phyloP scores from a whole-genome alignment of 768 basidiomycete genomes.

The Podaxis pistillaris region DNA sequence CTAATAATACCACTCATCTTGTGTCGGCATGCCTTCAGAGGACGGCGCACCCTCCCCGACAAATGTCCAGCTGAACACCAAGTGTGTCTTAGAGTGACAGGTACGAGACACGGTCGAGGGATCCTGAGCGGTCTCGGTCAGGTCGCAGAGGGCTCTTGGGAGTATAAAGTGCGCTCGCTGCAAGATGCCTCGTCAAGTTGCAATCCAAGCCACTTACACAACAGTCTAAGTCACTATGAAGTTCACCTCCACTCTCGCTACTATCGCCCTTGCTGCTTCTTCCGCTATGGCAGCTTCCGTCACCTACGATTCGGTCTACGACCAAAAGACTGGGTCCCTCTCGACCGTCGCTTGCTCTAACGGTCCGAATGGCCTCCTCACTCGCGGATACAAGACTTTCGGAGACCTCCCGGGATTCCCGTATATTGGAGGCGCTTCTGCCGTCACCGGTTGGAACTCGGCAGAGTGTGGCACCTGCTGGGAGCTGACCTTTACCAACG shows the following conservation, averaged over 20 bases:
- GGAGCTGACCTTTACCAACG: constrained; percentile 46
- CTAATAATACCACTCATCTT: not conserved
- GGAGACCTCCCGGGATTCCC: constrained; percentile 56
- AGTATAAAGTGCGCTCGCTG: not conserved
- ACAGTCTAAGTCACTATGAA: constrained; percentile 28
- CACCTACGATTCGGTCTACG: constrained; percentile 50
- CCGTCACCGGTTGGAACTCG: constrained; percentile 51
- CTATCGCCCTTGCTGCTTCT: constrained; percentile 23
- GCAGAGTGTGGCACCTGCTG: constrained; percentile 59
- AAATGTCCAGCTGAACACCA: constrained; percentile 1
- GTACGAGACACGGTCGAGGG: not conserved
- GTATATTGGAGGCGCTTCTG: constrained; percentile 53
- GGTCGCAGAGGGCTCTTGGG: not conserved
- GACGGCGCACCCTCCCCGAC: not conserved
- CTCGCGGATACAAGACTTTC: constrained; percentile 46
- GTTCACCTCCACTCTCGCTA: constrained; percentile 23
- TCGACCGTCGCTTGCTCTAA: constrained; percentile 43
- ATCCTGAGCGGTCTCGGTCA: not conserved
- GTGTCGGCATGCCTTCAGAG: not conserved
- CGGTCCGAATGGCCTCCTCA: constrained; percentile 49
- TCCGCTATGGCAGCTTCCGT: constrained; percentile 25
- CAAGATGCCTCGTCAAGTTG: not conserved
- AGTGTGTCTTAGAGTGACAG: not conserved
- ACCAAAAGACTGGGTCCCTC: constrained; percentile 39
- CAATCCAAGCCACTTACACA: not conserved